These are phyloP conservation scores for Cryptococcus sp. DNA, from an alignment of 1,284 basidiomycete species.

Conservation along the genomic window DNA sequence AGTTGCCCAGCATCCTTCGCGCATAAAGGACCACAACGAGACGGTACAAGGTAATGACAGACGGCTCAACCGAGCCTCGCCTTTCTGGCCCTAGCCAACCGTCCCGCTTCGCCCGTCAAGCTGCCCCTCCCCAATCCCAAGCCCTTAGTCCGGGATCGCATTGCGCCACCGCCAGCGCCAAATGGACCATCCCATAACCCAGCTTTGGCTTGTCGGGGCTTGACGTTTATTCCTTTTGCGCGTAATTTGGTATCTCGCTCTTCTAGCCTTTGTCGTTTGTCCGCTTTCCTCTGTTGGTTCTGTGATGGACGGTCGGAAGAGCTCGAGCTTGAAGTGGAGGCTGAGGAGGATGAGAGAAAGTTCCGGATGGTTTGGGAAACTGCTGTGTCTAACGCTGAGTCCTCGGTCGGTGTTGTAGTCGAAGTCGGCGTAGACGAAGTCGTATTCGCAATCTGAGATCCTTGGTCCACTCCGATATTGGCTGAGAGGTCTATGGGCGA, in stretches of 20 bases:
- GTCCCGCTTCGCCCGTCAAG: too few species aligned
- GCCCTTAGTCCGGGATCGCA: background rate
- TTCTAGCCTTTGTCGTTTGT: constrained; percentile 15
- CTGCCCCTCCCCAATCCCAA: background rate
- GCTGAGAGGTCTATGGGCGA: background rate
- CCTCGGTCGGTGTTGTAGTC: background rate
- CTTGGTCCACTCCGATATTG: background rate
- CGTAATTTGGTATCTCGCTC: constrained; percentile 21
- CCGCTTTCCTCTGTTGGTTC: constrained; percentile 22
- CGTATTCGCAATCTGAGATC: too few species aligned
- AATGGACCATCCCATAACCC: background rate
- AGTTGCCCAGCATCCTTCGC: too few species aligned
- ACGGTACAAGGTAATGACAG: too few species aligned
- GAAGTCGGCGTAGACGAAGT: background rate
- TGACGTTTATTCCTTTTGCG: constrained; percentile 17
- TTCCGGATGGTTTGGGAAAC: constrained; percentile 20
- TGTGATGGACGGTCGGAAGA: constrained; percentile 1
- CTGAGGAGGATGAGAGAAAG: constrained; percentile 11
- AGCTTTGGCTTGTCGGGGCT: constrained; percentile 3
- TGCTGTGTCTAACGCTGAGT: constrained; percentile 13
- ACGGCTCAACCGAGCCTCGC: too few species aligned
- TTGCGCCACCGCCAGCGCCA: background rate
- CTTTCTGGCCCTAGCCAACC: too few species aligned
- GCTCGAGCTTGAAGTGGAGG: background rate
- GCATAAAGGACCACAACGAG: too few species aligned